Conservation (phyloP, 495 filamentous ascomycete species). For the Arthonia radiata region DNA sequence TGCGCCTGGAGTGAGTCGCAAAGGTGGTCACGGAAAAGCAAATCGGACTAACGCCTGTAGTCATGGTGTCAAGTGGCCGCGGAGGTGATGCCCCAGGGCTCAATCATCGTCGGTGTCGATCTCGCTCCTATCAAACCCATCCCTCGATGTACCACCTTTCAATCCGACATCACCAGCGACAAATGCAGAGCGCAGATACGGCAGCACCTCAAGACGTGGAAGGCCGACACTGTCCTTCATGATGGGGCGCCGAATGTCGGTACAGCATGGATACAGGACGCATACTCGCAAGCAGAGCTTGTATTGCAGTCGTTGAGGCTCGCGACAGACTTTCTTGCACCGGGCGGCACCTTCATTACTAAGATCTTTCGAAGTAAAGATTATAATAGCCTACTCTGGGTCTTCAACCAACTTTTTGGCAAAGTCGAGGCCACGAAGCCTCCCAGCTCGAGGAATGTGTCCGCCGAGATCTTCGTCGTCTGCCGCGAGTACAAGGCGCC, state of each 20-base stretch:
- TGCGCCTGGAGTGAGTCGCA: constrained; percentile 56
- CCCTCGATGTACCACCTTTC: constrained; percentile 77
- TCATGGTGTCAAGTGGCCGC: constrained; percentile 98
- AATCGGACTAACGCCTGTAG: too few relatives aligned
- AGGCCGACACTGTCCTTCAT: constrained; percentile 90
- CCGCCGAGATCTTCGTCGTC: constrained; percentile 94
- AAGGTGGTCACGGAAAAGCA: too few relatives aligned
- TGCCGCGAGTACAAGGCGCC: constrained; percentile 86
- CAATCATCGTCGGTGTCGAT: constrained; percentile 86
- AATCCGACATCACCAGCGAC: constrained; percentile 93
- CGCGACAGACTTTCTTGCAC: constrained; percentile 74
- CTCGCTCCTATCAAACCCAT: constrained; percentile 90
- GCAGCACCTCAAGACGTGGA: constrained; percentile 85
- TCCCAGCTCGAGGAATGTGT: constrained; percentile 83
- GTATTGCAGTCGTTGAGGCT: constrained; percentile 76
- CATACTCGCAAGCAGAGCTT: constrained; percentile 92
- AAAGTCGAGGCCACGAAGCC: constrained; percentile 95
- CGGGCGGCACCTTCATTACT: constrained; percentile 86
- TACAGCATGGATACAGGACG: constrained; percentile 95
- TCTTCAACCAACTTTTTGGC: constrained; percentile 85
- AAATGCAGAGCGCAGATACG: constrained; percentile 86
- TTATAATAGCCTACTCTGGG: constrained; percentile 89
- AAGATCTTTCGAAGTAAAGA: constrained; percentile 98
- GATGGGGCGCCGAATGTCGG: constrained; percentile 97
- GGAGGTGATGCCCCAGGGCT: constrained; percentile 76